Percentiles rank a stretch among this genome's conserved stretches.
These are phyloP conservation scores for Quercus bicolor DNA, from an alignment of 306 rosid species.

Conservation along the genomic window DNA sequence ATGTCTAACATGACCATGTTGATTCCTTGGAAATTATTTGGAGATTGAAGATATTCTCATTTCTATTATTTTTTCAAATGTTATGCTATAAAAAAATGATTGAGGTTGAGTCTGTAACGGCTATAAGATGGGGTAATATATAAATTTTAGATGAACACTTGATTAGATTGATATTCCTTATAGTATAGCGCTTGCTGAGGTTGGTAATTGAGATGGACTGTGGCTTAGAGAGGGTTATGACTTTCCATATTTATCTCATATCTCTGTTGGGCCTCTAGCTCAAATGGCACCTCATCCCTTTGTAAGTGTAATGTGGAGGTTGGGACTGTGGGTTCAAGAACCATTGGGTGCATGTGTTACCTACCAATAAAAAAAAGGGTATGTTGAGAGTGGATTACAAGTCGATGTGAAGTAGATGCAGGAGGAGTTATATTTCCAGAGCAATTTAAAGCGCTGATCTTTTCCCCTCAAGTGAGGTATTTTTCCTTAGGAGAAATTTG, in stretches of 20 bases:
- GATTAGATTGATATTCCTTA: background rate
- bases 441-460: background rate
- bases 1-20: no score
- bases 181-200: background rate
- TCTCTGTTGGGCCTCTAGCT: background rate
- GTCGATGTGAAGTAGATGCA: background rate
- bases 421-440: background rate
- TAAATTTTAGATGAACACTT: background rate
- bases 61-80: no score
- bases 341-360: no score
- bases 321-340: no score
- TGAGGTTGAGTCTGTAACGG: background rate
- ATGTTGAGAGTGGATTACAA: background rate
- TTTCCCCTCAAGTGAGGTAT: background rate
- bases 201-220: background rate
- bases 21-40: no score
- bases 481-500: background rate
- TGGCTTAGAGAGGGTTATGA: background rate
- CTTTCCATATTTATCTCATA: background rate
- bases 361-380: no score
- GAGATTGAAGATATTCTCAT: no score
- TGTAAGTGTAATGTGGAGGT: no score
- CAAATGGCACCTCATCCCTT: no score
- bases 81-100: background rate
- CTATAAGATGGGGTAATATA: background rate